Evolutionary conservation across 805 yeast genomes (phyloP).

Genomic region (Candida gorgasii): DNA sequence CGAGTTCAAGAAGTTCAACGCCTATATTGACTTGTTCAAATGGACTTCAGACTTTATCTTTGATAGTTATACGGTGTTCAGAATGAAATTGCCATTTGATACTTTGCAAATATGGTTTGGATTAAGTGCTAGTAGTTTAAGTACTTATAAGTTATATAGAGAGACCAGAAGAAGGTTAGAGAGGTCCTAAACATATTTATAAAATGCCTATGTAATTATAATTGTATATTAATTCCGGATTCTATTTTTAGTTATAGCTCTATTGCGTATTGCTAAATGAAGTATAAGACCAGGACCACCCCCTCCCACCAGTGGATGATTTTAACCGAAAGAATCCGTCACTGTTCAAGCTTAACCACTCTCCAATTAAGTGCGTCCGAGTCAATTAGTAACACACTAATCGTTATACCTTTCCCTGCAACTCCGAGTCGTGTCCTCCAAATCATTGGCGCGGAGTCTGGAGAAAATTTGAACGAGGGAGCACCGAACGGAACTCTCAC

Average conservation of each 20-base stretch:
- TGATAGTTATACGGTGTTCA: constrained; percentile 43
- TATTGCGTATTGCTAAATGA: too few species aligned
- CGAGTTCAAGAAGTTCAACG: constrained; percentile 37
- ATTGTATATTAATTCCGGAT: too few species aligned
- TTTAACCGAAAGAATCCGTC: too few species aligned
- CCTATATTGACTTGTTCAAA: constrained; percentile 41
- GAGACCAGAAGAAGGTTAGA: constrained; percentile 32
- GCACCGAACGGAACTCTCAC: constrained; percentile 1
- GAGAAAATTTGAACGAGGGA: constrained; percentile 7
- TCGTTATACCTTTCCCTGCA: too few species aligned
- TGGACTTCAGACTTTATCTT: constrained; percentile 39
- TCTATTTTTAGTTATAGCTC: too few species aligned
- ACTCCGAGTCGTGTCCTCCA: constrained; percentile 6
- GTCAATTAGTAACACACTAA: too few species aligned
- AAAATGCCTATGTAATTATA: neutral
- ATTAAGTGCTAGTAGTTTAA: constrained; percentile 38
- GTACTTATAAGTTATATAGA: constrained; percentile 39
- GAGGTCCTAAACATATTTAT: neutral
- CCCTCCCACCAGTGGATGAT: too few species aligned
- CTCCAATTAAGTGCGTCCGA: too few species aligned
- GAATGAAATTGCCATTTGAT: constrained; percentile 34
- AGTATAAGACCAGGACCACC: too few species aligned
- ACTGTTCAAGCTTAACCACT: too few species aligned
- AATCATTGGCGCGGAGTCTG: constrained; percentile 6
- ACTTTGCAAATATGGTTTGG: constrained; percentile 50